These are phyloP conservation scores for Dendrobium huoshanense DNA, from an alignment of 106 monocot genomes.

Conservation along the genomic window DNA sequence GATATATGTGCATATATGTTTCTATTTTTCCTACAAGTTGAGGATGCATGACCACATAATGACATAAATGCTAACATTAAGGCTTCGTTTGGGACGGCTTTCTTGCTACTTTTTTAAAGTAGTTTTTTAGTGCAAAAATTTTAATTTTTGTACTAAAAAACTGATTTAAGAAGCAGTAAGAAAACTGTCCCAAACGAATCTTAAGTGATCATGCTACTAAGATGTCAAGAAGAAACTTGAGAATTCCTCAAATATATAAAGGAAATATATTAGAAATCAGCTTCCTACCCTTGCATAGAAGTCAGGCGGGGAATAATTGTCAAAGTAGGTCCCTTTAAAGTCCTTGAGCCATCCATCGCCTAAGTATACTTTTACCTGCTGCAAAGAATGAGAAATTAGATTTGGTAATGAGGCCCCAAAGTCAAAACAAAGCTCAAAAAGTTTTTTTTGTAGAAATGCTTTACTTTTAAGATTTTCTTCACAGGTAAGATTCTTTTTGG, in stretches of 20 bases:
- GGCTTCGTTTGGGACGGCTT: too few relatives aligned
- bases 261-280: not conserved
- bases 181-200: too few relatives aligned
- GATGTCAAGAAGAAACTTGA: too few relatives aligned
- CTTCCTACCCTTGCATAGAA: conserved; percentile 5
- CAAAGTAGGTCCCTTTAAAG: conserved; percentile 23
- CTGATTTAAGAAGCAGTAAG: too few relatives aligned
- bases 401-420: not conserved
- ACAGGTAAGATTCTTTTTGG: conserved; percentile 35
- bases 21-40: too few relatives aligned
- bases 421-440: not conserved
- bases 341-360: conserved; percentile 55
- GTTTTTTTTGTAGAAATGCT: not conserved
- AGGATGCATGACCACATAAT: too few relatives aligned
- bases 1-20: too few relatives aligned
- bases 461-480: conserved; percentile 61
- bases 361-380: conserved; percentile 61
- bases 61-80: too few relatives aligned
- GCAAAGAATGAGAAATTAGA: not conserved
- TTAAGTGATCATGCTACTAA: too few relatives aligned
- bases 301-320: conserved; percentile 23
- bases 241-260: not conserved
- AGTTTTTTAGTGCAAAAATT: too few relatives aligned
- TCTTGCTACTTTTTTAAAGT: too few relatives aligned
- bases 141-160: too few relatives aligned